These are phyloP conservation scores for Yamadazyma sp. DNA, from an alignment of 805 yeast genomes.

Conservation along the genomic window DNA sequence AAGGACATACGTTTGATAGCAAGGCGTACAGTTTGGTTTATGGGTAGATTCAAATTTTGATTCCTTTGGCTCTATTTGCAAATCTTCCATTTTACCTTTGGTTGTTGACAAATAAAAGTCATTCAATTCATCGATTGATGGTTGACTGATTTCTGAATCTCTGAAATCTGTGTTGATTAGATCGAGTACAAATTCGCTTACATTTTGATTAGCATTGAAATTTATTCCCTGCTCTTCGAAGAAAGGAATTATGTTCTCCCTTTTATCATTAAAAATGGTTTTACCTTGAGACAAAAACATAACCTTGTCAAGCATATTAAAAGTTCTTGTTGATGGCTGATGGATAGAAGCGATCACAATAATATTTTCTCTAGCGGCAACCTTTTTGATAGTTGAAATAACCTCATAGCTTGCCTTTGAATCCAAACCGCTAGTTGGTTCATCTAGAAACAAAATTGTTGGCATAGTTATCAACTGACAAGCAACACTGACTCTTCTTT, in stretches of 20 bases:
- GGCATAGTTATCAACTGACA: conserved; percentile 19
- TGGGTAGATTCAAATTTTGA: conserved; percentile 2
- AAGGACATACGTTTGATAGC: conserved; percentile 16
- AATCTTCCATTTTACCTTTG: background rate
- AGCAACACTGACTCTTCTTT: conserved; percentile 21
- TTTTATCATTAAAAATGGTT: conserved; percentile 17
- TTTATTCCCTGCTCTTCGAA: conserved; percentile 18
- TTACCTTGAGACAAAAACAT: conserved; percentile 21
- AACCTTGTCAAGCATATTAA: conserved; percentile 27
- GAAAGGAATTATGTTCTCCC: conserved; percentile 13
- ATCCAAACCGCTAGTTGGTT: conserved; percentile 60
- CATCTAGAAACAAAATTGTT: conserved; percentile 50
- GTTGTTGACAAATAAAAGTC: background rate
- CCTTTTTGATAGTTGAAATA: conserved; percentile 41
- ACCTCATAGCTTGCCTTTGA: conserved; percentile 56
- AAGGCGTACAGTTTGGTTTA: conserved; percentile 2
- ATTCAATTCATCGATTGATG: conserved; percentile 2
- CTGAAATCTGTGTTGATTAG: conserved; percentile 26
- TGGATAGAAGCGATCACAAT: conserved; percentile 53
- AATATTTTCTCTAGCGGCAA: conserved; percentile 30
- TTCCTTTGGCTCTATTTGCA: background rate
- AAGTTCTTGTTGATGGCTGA: conserved; percentile 48
- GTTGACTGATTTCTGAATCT: background rate
- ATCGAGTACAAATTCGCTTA: conserved; percentile 28
- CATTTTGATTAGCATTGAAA: conserved; percentile 19